Base-by-base conservation (phyloP, 2,329 filamentous ascomycete species). In the Pseudogymnoascus destructans region DNA sequence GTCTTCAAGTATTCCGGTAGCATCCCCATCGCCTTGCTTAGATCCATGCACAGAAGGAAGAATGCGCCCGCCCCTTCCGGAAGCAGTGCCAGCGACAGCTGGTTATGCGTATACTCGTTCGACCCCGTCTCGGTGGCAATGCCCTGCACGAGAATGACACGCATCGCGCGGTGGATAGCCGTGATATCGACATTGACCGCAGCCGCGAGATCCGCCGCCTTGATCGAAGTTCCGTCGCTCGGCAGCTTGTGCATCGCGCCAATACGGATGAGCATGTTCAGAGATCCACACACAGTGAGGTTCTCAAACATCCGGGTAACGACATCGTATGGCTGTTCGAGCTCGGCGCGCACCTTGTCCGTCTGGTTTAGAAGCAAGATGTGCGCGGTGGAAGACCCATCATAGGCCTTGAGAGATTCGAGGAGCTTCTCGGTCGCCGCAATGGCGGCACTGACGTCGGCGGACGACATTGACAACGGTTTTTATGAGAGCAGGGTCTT, bases 91-190 rank as follows among this genome's bases (percentile, higher is more conserved):
- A 61, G 64, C 0, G 69, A 71, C 30, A 69, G 61, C n/a, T 61
- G 59, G 27, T 71, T 72, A 54, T 70, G 68, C 11, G 68, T 65
- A 57, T 71, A 72, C 6, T 62, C 61, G 59, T 69, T 65, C 1
- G 65, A 62, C 0, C 60, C 64, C 1, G 66, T 66, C 59, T 72
- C 68, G 13, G 30, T 40, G 38, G 67, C 68, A 36, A 71, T 59
- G 17, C 70, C 70, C 57, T 66, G 64, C 19, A 61, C 66, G 15
- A 71, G 57, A 42, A 64, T 62, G 3, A 70, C 63, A 7, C 69
- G 70, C 61, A 70, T 67, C 21, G 64, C 52, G 2, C 71, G 66
- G 13, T 68, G 61, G 40, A 73, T 66, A 17, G 67, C 66, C 11
- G 70, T 69, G 4, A 61, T 60, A 58, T 68, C 65, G 21, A 68